phyloP scores from a whole-genome alignment of 441 rosid species.

The Mallotus japonicus region DNA sequence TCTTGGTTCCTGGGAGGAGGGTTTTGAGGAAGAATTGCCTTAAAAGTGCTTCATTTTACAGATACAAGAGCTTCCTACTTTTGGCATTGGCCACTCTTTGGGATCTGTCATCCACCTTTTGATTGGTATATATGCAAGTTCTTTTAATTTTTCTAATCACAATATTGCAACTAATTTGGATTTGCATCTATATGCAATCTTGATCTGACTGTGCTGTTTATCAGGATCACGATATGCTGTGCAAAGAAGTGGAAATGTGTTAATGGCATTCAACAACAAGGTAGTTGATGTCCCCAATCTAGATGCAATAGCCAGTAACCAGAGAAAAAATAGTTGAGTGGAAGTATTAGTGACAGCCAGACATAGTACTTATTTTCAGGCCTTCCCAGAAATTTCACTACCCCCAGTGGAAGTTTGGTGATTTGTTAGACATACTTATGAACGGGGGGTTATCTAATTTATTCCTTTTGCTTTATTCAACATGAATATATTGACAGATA shows the following conservation, averaged over 20 bases:
- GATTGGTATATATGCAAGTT: slow-evolving; percentile 55
- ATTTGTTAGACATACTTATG: neutral
- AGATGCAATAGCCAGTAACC: neutral
- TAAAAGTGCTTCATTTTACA: slow-evolving; percentile 30
- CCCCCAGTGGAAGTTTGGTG: neutral
- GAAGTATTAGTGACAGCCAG: neutral
- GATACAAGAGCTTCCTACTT: slow-evolving; percentile 86
- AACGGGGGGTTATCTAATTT: neutral
- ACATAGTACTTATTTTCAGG: neutral
- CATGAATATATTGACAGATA: neutral
- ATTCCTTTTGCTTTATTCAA: neutral
- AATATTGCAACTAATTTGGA: slow-evolving; percentile 10
- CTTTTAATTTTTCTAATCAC: neutral
- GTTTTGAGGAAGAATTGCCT: slow-evolving; percentile 6
- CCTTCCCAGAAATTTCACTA: slow-evolving; percentile 3
- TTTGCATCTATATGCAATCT: slow-evolving; percentile 24
- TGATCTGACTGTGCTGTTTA: slow-evolving; percentile 23
- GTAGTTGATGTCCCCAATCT: slow-evolving; percentile 34
- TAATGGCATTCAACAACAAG: slow-evolving; percentile 95
- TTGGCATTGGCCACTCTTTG: slow-evolving; percentile 94
- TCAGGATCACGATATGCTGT: slow-evolving; percentile 94
- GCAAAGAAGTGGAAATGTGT: slow-evolving; percentile 80
- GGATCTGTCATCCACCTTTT: slow-evolving; percentile 94
- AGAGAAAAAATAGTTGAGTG: neutral
- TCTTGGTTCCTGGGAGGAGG: neutral